A percentile compares a stretch with the other conserved stretches of the same genome.
These are phyloP conservation scores for Candida sp. DNA, from an alignment of 1,139 yeast species.

Conservation along the genomic window DNA sequence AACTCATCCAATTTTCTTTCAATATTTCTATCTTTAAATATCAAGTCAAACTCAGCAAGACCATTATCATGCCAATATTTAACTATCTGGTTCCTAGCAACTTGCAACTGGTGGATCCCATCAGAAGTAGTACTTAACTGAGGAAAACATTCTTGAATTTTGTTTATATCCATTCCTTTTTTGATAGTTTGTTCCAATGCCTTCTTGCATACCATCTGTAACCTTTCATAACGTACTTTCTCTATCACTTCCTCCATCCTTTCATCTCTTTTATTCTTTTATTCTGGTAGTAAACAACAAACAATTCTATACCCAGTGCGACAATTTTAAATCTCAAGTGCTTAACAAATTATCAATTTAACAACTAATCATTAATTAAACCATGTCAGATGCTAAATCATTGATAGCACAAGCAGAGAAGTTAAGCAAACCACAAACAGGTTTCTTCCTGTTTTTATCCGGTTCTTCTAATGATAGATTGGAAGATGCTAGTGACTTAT, in stretches of 20 bases:
- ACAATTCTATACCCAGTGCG: no score
- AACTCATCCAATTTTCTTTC: slow-evolving; percentile 56
- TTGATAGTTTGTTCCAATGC: slow-evolving; percentile 66
- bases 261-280: background rate
- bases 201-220: slow-evolving; percentile 54
- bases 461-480: slow-evolving; percentile 66
- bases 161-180: slow-evolving; percentile 57
- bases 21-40: slow-evolving; percentile 61
- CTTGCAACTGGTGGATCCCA: slow-evolving; percentile 51
- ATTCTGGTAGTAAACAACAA: no score
- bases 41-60: slow-evolving; percentile 59
- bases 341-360: no score
- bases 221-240: slow-evolving; percentile 49
- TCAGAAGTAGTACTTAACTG: slow-evolving; percentile 44
- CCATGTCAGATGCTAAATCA: slow-evolving; percentile 38
- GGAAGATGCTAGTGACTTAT: slow-evolving; percentile 93
- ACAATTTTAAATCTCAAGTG: no score
- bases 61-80: slow-evolving; percentile 61
- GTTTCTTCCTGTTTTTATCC: slow-evolving; percentile 68
- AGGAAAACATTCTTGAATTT: slow-evolving; percentile 67
- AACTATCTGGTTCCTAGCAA: slow-evolving; percentile 59
- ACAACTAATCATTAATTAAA: no score
- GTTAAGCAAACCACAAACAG: slow-evolving; percentile 60
- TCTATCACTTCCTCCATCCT: slow-evolving; percentile 11
- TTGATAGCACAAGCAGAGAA: slow-evolving; percentile 45